Base-by-base conservation (phyloP, 176 grass and related monocot genomes). In the Tillandsia leiboldiana region DNA sequence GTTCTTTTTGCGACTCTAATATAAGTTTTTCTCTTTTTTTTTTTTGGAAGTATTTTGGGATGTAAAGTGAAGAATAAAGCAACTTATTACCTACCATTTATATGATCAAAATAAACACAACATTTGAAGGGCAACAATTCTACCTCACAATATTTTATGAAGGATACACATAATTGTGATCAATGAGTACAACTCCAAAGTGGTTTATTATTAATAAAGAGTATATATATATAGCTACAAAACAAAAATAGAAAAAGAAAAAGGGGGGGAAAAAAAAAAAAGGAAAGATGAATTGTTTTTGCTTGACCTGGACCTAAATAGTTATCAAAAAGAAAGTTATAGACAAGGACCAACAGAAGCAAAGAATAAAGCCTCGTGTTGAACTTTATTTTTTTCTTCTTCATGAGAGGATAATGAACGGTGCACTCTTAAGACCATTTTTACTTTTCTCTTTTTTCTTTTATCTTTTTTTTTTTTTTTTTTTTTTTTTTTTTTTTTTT, bases 261-360 rank as follows among this genome's bases (percentile, higher is more conserved):
- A 18, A 48, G 24, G 23, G 47, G 13, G 15, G 9, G 12, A 61
- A 9, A 9, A 20, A 2, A 61, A 8, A 10, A 17, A 18, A 49
- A 33, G 48, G 33, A 67, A 50, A 47, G 65, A 48, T 67, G 26
- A 3, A 48, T 48, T 67, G 9, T 48, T 67, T 67, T 67, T 49
- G 65, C 65, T 67, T 67, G 72, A 57, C 51, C 49, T 66, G 26
- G 51, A 48, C 11, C 51, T 68, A 51, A 67, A 53, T 12, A 56
- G 26, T 8, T 4, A 63, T 51, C 11, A 3, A 13, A 12, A 67
- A 76, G 58, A 67, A 67, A 76, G 74, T 68, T 56, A 13, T 56
- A 13, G 73, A 67, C 11, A 51, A 76, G 24, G 63, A n/a, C 9
- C 27, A 76, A 51, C 74, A 68, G 64, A 76, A 76, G 74, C 51